These are phyloP conservation scores for Rhodosporidiobolus sp. DNA, from an alignment of 768 basidiomycete species.

Conservation along the genomic window DNA sequence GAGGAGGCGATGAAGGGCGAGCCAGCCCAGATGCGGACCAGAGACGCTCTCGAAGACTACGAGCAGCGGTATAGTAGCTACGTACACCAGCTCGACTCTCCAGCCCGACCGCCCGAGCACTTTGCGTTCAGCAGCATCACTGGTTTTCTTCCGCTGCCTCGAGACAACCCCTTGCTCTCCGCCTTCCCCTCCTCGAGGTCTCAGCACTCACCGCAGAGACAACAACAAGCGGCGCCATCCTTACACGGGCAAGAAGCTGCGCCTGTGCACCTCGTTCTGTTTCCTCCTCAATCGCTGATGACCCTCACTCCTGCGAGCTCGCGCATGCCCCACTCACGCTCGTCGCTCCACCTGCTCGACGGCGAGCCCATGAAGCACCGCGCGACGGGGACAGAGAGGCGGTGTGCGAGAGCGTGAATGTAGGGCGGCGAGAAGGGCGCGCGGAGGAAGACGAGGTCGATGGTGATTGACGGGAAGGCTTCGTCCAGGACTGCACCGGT, in stretches of 20 bases:
- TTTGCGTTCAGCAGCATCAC: too few relatives aligned
- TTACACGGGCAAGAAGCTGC: neutral
- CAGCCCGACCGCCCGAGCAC: too few relatives aligned
- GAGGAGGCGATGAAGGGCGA: too few relatives aligned
- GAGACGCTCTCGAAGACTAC: too few relatives aligned
- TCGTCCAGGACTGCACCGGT: conserved; percentile 58
- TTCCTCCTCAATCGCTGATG: neutral
- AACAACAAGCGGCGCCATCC: neutral
- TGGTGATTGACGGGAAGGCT: conserved; percentile 55
- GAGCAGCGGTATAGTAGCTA: too few relatives aligned
- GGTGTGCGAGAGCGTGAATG: neutral
- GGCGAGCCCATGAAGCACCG: conserved; percentile 11
- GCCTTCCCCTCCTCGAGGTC: neutral
- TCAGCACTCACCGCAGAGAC: neutral
- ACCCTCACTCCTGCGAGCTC: conserved; percentile 7
- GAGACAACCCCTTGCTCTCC: neutral
- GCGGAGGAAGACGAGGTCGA: conserved; percentile 28
- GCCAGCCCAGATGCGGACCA: too few relatives aligned
- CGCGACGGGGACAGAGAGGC: neutral
- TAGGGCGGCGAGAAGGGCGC: conserved; percentile 15
- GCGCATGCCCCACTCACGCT: conserved; percentile 1
- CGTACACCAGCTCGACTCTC: too few relatives aligned
- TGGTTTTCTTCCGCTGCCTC: neutral
- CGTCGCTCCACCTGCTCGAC: conserved; percentile 1
- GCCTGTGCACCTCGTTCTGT: too few relatives aligned